Conservation (phyloP, 2,329 filamentous ascomycete species). For the Alternaria infectoria region DNA sequence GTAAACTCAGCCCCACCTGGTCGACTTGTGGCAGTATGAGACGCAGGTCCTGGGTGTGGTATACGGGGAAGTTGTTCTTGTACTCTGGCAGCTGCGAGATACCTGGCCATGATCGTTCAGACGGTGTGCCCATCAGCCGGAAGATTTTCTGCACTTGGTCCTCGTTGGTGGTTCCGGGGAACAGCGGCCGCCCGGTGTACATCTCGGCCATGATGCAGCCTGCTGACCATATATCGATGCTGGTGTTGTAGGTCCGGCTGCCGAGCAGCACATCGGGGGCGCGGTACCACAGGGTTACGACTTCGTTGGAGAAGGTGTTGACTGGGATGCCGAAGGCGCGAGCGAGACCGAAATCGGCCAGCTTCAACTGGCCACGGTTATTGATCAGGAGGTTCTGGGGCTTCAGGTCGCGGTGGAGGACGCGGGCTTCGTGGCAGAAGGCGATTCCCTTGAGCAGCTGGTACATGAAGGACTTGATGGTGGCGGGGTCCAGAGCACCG, state of each 20-base stretch:
- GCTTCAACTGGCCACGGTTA: conserved; percentile 84
- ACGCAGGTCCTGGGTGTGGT: conserved; percentile 87
- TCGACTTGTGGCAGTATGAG: conserved; percentile 92
- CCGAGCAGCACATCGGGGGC: conserved; percentile 94
- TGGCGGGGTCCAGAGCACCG: conserved; percentile 83
- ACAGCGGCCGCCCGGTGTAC: conserved; percentile 94
- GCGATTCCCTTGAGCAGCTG: conserved; percentile 94
- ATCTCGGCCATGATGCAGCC: conserved; percentile 99
- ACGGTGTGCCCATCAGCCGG: conserved; percentile 96
- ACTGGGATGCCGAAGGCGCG: conserved; percentile 96
- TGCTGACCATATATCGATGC: conserved; percentile 98
- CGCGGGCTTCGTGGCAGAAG: conserved; percentile 96
- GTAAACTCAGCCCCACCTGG: conserved; percentile 80
- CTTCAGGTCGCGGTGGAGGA: conserved; percentile 93
- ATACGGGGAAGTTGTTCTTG: conserved; percentile 93
- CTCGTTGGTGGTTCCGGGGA: conserved; percentile 97
- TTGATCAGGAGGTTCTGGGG: conserved; percentile 97
- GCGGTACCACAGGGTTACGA: conserved; percentile 97
- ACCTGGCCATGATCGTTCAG: conserved; percentile 92
- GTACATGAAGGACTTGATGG: conserved; percentile 99
- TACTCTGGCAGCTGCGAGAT: conserved; percentile 97
- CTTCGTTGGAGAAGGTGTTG: conserved; percentile 97
- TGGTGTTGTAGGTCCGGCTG: conserved; percentile 97
- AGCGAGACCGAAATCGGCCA: conserved; percentile 93
- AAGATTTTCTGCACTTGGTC: conserved; percentile 98